Percentiles rank a stretch among this genome's conserved stretches.
phyloP scores from a whole-genome alignment of 2,329 filamentous ascomycete genomes.

The Aureobasidium namibiae region DNA sequence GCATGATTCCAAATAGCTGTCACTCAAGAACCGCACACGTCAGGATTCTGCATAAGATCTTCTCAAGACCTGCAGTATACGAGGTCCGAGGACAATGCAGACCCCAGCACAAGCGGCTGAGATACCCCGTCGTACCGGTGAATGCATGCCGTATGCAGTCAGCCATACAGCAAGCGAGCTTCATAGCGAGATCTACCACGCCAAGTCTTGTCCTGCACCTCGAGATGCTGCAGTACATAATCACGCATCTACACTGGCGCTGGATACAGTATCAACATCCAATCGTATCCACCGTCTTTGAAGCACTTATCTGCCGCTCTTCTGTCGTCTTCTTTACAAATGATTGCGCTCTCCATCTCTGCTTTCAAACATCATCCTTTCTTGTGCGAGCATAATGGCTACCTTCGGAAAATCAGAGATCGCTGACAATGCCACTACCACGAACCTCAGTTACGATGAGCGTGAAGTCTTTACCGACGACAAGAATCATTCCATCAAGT shows the following conservation, averaged over 20 bases:
- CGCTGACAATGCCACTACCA: neutral
- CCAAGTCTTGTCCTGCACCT: neutral
- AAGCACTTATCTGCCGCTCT: neutral
- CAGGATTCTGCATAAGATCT: neutral
- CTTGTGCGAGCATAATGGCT: neutral
- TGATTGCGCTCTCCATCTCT: neutral
- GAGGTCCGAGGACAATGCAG: neutral
- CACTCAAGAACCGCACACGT: neutral
- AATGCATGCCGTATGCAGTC: neutral
- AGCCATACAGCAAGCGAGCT: neutral
- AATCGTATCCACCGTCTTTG: neutral
- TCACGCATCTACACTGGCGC: neutral
- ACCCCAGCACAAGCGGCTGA: neutral
- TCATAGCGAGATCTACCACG: neutral
- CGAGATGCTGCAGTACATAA: neutral
- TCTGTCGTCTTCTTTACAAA: neutral
- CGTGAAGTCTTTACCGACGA: conserved; percentile 37
- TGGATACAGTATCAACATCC: neutral
- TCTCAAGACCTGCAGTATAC: neutral
- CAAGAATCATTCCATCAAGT: conserved; percentile 38
- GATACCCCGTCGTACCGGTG: no score
- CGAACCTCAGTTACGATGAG: conserved; percentile 16
- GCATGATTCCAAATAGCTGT: neutral
- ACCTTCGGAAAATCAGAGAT: neutral
- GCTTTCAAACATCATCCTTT: neutral